Evolutionary conservation across 2,329 filamentous ascomycete genomes (phyloP), one percentile per base, ranked within the genome.

Genomic region (Scorias spongiosa): DNA sequence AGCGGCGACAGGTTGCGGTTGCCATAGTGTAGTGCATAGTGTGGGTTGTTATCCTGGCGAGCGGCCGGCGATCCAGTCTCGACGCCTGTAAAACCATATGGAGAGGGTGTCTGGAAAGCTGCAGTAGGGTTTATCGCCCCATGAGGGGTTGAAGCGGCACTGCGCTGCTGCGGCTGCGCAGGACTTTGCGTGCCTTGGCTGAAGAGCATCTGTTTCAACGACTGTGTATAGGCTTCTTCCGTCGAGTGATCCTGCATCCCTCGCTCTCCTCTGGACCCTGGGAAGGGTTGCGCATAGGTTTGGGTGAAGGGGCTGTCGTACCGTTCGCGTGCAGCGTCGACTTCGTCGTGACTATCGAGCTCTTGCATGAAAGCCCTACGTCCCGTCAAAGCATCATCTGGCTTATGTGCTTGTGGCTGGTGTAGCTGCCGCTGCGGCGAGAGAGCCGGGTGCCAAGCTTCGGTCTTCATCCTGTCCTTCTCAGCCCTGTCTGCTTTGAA

Each of bases 401-500:
- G 32, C 12, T 36, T 12, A 5, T 5, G 15, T 12, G 15, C 12
- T 36, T 36, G 32, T 15, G 11, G 32, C 32, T 36, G 32, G 3
- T 12, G 15, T 4, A 5, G 11, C 9, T 12, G 15, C 12, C 5
- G 12, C 32, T 12, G 15, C 32, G 32, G 32, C n/a, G 72, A 78
- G 46, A 72, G 69, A 4, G 71, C 67, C 9, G 64, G 61, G 51
- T 72, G 77, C 15, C 69, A 69, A 46, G 72, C 70, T 20, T 69
- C 69, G 39, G 71, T 72, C 38, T 40, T 40, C 20, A 26, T 26
- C 47, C 72, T 70, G 43, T 79, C 78, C 57, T 78, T 82, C 61
- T 91, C 84, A 48, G 84, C 81, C 41, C 83, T 76, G 53, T 94
- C 84, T 29, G 86, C 87, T 48, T 81, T 81, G 68, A 96, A 96